Evolutionary conservation across 768 basidiomycete genomes (phyloP), one percentile per base, ranked within the genome.

Genomic region (Terana coerulea): DNA sequence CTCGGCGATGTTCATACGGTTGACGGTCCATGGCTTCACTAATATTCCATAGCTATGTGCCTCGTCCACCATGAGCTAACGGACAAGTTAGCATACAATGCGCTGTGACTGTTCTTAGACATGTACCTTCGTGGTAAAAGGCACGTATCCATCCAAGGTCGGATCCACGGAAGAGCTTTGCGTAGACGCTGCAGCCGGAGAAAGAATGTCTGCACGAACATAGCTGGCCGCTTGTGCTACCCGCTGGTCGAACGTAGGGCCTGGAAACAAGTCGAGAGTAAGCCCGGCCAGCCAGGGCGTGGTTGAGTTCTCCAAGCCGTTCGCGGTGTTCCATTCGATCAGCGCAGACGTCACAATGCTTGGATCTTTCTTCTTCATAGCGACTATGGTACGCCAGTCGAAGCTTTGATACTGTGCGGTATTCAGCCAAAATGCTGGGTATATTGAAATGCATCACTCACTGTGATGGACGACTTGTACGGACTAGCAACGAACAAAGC

Each of bases 11-110:
- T 78, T 81, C 51, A 86, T 68, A 17, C 73, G 69, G 61, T 90
- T 81, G 52, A 85, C 86, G 26, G 88, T 91, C 81, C 84, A 91
- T 5, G 88, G 86, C 54, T 83, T 81, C 39, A 91, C 82, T 10
- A 63, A 53, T 62, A 91, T 61, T 3, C 81, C 83, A 26, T 86
- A 73, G 30, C 72, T 54, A 61, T 90, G 89, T 0, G 88, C 81
- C 45, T 75, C 72, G 37, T 75, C 70, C 24, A 91, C 74, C 88
- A 91, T 88, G 19, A 73, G 76, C 63, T 54, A 42, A n/a, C 19
- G 19, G 29, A 24, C 10, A 3, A n/a, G 15, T 47, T 5, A 54
- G 53, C 10, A 8, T 29, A 35, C 14, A 50, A 7, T 19, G 3
- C 36, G 46, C 24, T 30, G 3, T n/a, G 1, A 41, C 44, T 14